These are phyloP conservation scores for Bonia amplexicaulis DNA, from an alignment of 176 grass and related monocot species.

Conservation along the genomic window DNA sequence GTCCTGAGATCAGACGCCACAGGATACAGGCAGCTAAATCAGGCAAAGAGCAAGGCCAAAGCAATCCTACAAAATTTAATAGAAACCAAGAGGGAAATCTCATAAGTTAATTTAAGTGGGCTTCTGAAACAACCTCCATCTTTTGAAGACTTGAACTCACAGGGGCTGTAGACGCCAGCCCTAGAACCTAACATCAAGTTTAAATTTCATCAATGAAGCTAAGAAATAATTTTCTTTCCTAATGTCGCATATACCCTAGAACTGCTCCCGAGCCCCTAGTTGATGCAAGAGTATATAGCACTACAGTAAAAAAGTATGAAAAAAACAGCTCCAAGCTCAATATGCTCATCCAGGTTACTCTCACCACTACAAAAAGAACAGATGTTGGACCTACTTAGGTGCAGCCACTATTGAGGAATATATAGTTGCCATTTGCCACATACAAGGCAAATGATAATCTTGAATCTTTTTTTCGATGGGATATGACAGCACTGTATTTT, in stretches of 20 bases:
- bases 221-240: background rate
- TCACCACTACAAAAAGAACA: background rate
- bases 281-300: background rate
- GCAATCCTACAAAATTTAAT: background rate
- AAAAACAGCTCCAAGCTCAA: background rate
- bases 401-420: background rate
- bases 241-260: background rate
- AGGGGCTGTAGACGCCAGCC: background rate
- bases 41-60: background rate
- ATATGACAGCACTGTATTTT: background rate
- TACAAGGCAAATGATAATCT: background rate
- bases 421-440: background rate
- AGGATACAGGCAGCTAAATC: background rate
- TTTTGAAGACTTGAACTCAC: background rate
- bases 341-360: background rate
- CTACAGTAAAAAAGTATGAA: background rate
- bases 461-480: background rate
- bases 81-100: background rate
- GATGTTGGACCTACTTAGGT: background rate
- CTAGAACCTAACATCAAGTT: background rate
- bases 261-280: background rate
- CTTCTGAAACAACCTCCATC: background rate
- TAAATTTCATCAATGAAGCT: background rate
- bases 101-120: background rate
- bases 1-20: background rate